Conservation (phyloP, 352 stramenopile genomes). For the Phytophthora sp. region DNA sequence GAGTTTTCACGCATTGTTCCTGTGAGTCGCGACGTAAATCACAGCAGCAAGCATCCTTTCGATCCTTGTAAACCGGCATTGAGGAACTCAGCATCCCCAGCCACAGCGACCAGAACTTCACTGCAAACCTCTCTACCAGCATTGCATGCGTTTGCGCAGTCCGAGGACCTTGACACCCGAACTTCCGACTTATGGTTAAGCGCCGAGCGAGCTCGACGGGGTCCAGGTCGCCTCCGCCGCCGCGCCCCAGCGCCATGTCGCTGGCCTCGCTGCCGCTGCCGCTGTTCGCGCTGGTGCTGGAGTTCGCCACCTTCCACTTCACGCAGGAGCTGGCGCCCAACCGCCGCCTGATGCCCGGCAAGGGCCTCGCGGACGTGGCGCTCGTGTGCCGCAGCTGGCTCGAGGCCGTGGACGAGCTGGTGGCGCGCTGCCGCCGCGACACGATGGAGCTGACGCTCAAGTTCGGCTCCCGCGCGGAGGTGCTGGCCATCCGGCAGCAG, state of each 20-base stretch:
- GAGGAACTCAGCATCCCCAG: too few relatives aligned
- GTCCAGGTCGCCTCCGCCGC: not conserved
- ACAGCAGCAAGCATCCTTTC: too few relatives aligned
- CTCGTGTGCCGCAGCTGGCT: conserved; percentile 45
- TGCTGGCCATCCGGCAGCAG: conserved; percentile 21
- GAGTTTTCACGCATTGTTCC: too few relatives aligned
- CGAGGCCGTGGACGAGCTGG: conserved; percentile 38
- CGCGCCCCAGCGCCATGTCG: conserved; percentile 6
- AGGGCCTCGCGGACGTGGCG: conserved; percentile 28
- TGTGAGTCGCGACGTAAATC: too few relatives aligned
- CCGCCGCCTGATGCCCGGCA: not conserved
- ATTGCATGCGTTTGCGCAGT: too few relatives aligned
- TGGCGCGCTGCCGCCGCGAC: conserved; percentile 26
- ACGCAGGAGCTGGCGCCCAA: conserved; percentile 15
- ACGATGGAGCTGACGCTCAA: conserved; percentile 40
- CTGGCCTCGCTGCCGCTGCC: conserved; percentile 32
- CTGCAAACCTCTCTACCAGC: too few relatives aligned
- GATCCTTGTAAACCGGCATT: too few relatives aligned
- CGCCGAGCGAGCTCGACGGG: not conserved
- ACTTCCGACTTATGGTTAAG: conserved; percentile 12
- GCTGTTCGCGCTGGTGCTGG: conserved; percentile 40
- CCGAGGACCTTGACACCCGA: too few relatives aligned
- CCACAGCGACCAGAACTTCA: too few relatives aligned
- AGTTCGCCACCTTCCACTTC: conserved; percentile 31
- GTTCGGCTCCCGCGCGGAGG: conserved; percentile 27